Percentiles rank a stretch among this genome's conserved stretches.
phyloP scores from a whole-genome alignment of 2,329 filamentous ascomycete genomes.

The Diaporthe vaccinii region DNA sequence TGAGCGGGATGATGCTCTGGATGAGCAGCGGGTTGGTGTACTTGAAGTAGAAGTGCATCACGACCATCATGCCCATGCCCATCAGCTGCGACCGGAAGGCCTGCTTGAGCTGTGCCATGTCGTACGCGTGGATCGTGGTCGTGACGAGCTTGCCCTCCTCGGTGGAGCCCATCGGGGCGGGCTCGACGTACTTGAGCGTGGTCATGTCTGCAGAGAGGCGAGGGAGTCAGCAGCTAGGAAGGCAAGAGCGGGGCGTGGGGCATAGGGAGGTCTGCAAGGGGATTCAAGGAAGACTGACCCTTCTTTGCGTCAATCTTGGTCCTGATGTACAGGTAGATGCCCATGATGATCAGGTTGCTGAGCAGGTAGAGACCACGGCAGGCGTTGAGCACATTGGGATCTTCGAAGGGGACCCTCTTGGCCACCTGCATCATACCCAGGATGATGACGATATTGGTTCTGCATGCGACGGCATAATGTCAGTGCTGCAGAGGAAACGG shows the following conservation, averaged over 20 bases:
- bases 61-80: slow-evolving; percentile 97
- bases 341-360: slow-evolving; percentile 85
- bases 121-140: slow-evolving; percentile 96
- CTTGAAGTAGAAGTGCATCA: slow-evolving; percentile 99
- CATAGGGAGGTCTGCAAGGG: neutral
- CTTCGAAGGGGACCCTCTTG: slow-evolving; percentile 95
- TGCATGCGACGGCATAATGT: slow-evolving; percentile 55
- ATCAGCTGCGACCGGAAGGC: slow-evolving; percentile 93
- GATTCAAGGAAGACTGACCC: slow-evolving; percentile 69
- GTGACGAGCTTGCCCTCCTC: slow-evolving; percentile 97
- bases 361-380: slow-evolving; percentile 68
- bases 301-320: slow-evolving; percentile 94
- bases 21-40: slow-evolving; percentile 99
- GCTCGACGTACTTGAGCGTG: slow-evolving; percentile 98
- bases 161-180: slow-evolving; percentile 89
- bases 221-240: slow-evolving; percentile 12
- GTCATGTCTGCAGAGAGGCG: slow-evolving; percentile 79
- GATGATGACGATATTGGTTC: slow-evolving; percentile 94
- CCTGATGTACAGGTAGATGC: slow-evolving; percentile 89
- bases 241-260: too few species aligned
- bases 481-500: slow-evolving; percentile 40
- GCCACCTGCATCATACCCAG: slow-evolving; percentile 98
- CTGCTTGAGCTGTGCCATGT: slow-evolving; percentile 85
- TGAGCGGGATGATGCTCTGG: slow-evolving; percentile 98
- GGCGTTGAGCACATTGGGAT: slow-evolving; percentile 73